Conservation (phyloP, 352 stramenopile genomes). For the Pythium volutum region DNA sequence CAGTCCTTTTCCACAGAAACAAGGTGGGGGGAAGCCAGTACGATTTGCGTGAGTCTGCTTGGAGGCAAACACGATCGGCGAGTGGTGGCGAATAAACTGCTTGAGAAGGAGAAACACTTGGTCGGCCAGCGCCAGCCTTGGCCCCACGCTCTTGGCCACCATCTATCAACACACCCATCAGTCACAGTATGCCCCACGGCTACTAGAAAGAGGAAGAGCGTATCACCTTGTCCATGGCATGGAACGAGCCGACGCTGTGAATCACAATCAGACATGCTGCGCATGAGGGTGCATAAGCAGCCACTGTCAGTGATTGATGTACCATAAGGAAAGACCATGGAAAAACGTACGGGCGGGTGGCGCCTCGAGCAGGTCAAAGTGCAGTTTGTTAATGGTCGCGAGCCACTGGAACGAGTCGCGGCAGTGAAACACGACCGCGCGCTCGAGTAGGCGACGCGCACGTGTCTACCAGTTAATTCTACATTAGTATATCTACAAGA, state of each 20-base stretch:
- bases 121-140: constrained; percentile 49
- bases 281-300: too few relatives aligned
- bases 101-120: constrained; percentile 66
- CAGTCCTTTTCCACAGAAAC: too few relatives aligned
- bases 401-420: constrained; percentile 74
- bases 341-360: constrained; percentile 38
- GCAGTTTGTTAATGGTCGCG: constrained; percentile 66
- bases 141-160: constrained; percentile 47
- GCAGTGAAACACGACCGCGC: constrained; percentile 47
- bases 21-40: too few relatives aligned
- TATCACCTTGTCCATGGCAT: constrained; percentile 58
- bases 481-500: not conserved
- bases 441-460: constrained; percentile 22
- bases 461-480: not conserved
- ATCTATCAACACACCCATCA: constrained; percentile 41
- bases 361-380: constrained; percentile 57
- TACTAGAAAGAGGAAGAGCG: not conserved
- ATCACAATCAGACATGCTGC: constrained; percentile 59
- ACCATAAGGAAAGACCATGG: not conserved
- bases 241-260: constrained; percentile 63
- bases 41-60: constrained; percentile 35
- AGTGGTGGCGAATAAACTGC: constrained; percentile 67
- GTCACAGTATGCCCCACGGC: not conserved
- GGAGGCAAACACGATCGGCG: constrained; percentile 57
- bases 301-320: not conserved